Evolutionary conservation across 1,139 yeast genomes (phyloP).

Genomic region (Tardiomyces blankii): DNA sequence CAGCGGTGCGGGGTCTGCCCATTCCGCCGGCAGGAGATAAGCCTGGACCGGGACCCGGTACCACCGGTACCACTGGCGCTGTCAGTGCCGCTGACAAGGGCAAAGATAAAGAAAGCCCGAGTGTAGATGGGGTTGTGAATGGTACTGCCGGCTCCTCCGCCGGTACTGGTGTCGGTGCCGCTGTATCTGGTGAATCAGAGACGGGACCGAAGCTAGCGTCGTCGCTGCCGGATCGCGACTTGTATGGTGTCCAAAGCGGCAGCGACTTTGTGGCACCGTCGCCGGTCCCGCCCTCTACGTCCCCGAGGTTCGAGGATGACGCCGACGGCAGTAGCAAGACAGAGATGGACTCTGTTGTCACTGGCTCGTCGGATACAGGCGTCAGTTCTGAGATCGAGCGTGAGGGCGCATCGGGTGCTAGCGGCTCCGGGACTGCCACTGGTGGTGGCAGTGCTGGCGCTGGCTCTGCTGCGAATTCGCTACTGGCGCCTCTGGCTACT

Average conservation of each 20-base stretch:
- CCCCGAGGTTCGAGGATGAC: not conserved
- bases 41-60: not conserved
- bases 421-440: not conserved
- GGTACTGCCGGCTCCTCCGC: too few species aligned
- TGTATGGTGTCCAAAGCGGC: too few species aligned
- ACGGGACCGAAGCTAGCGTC: too few species aligned
- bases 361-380: not conserved
- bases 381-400: not conserved
- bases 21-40: constrained; percentile 8
- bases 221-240: too few species aligned
- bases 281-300: not conserved
- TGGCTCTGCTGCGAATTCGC: too few species aligned
- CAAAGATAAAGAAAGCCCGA: not conserved
- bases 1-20: constrained; percentile 34
- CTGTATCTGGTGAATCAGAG: too few species aligned
- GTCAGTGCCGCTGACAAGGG: not conserved
- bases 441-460: too few species aligned
- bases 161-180: too few species aligned
- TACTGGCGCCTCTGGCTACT: too few species aligned
- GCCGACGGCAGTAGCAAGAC: not conserved
- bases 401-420: too few species aligned
- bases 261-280: too few species aligned
- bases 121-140: not conserved
- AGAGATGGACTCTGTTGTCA: not conserved
- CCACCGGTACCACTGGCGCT: not conserved